Evolutionary conservation across 2,329 filamentous ascomycete genomes (phyloP).

Genomic region (Penicillium sp.): DNA sequence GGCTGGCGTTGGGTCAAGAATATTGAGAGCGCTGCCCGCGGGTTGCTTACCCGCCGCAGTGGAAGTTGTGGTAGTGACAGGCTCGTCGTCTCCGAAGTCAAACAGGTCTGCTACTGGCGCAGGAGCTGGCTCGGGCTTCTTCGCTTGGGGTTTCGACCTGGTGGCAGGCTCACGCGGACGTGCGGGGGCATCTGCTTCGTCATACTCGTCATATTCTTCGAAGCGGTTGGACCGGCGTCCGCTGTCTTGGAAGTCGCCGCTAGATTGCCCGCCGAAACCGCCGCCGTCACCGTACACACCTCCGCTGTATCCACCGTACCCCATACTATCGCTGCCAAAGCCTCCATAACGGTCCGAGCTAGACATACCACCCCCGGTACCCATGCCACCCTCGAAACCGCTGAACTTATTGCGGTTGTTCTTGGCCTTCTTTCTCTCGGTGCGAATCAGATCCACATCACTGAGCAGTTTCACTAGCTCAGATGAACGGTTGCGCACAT

Average conservation of each 20-base stretch:
- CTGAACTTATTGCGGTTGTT: constrained; percentile 91
- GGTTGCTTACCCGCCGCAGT: constrained; percentile 47
- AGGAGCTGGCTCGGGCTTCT: constrained; percentile 66
- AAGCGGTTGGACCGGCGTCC: constrained; percentile 70
- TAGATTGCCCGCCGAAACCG: constrained; percentile 23
- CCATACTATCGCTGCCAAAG: constrained; percentile 75
- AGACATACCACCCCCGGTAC: constrained; percentile 56
- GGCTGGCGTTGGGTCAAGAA: constrained; percentile 48
- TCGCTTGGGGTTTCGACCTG: constrained; percentile 47
- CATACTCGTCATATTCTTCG: constrained; percentile 95
- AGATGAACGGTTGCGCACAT: constrained; percentile 94
- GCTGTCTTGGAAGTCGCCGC: constrained; percentile 64
- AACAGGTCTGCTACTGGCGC: constrained; percentile 90
- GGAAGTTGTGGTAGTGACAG: constrained; percentile 47
- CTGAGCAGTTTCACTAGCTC: constrained; percentile 90
- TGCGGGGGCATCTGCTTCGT: constrained; percentile 66
- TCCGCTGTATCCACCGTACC: constrained; percentile 67
- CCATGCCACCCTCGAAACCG: constrained; percentile 80
- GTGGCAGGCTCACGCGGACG: constrained; percentile 51
- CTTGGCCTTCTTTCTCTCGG: constrained; percentile 81
- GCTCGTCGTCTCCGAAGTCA: constrained; percentile 77
- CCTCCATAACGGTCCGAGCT: constrained; percentile 74
- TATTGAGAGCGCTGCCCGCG: constrained; percentile 49
- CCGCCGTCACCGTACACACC: constrained; percentile 62
- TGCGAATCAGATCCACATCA: constrained; percentile 60